Conservation (phyloP, 73 alveolate genomes). For the Uronychia setigera region DNA sequence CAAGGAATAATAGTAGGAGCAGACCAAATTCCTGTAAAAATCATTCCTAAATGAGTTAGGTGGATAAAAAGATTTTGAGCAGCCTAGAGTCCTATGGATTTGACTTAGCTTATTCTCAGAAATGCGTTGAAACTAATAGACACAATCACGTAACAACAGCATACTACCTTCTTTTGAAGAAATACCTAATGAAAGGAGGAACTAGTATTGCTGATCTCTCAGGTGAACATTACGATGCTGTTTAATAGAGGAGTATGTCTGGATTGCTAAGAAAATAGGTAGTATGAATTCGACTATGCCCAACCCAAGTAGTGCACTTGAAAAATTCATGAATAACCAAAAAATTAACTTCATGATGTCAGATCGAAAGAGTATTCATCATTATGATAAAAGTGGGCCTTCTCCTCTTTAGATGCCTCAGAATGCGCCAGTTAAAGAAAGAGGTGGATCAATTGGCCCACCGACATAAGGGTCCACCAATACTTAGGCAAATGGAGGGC, state of each 20-base stretch:
- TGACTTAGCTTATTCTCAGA: conserved; percentile 74
- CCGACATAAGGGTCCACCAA: background rate
- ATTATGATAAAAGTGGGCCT: background rate
- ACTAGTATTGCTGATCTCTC: conserved; percentile 80
- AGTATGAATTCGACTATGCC: background rate
- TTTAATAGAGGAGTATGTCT: background rate
- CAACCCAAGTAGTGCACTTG: background rate
- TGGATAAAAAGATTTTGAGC: conserved; percentile 79
- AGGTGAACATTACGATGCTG: conserved; percentile 65
- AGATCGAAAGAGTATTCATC: background rate
- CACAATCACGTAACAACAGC: conserved; percentile 95
- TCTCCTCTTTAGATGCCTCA: too few relatives aligned
- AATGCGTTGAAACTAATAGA: conserved; percentile 84
- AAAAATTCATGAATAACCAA: background rate
- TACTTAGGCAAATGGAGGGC: background rate
- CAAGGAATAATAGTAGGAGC: conserved; percentile 86
- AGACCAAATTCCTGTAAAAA: conserved; percentile 69
- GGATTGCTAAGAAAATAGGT: background rate
- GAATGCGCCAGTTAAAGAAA: background rate
- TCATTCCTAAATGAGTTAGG: conserved; percentile 3
- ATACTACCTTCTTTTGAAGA: conserved; percentile 89
- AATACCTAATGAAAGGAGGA: conserved; percentile 73
- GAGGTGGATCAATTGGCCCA: background rate
- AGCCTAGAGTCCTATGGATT: conserved; percentile 73
- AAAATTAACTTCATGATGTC: background rate